Conservation (phyloP, 768 basidiomycete genomes). For the Lentinula boryana region DNA sequence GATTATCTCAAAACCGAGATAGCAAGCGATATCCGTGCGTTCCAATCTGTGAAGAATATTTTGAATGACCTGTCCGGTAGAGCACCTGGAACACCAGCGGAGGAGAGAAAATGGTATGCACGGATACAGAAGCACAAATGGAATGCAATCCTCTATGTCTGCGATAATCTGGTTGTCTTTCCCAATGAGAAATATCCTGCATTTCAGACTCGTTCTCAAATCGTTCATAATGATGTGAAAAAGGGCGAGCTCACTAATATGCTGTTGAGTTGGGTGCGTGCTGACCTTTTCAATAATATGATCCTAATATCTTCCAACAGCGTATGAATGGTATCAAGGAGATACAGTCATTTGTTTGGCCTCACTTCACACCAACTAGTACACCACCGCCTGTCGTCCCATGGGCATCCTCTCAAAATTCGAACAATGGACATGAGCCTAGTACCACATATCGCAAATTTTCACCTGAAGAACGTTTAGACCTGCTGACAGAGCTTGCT, state of each 20-base stretch:
- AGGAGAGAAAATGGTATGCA: not conserved
- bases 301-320: not conserved
- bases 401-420: not conserved
- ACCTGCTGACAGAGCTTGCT: not conserved
- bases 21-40: not conserved
- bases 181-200: not conserved
- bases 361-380: not conserved
- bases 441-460: not conserved
- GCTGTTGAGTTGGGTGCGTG: not conserved
- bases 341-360: not conserved
- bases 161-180: constrained; percentile 1
- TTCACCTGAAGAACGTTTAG: not conserved
- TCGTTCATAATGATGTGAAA: not conserved
- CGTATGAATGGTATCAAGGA: not conserved
- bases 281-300: not conserved
- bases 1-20: not conserved
- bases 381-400: not conserved
- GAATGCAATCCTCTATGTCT: not conserved
- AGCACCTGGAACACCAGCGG: not conserved
- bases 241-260: not conserved
- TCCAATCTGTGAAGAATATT: not conserved
- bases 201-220: not conserved
- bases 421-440: not conserved
- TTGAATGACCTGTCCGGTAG: not conserved
- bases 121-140: not conserved